Conservation (phyloP, 495 filamentous ascomycete genomes). For the Penicillium chermesinum region DNA sequence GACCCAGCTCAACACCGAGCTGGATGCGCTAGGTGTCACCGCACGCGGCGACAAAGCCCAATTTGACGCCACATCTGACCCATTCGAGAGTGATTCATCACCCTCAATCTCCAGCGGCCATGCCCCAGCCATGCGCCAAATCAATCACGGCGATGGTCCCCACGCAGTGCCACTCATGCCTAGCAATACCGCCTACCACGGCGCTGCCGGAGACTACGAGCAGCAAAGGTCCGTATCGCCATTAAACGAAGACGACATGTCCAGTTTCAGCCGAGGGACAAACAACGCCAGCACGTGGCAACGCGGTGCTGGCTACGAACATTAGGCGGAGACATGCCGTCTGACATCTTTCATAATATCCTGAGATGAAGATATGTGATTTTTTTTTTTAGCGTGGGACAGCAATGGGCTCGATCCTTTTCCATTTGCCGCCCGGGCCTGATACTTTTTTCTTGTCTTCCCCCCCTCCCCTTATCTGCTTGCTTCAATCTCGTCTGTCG, state of each 20-base stretch:
- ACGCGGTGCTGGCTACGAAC: conserved; percentile 61
- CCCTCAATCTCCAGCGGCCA: conserved; percentile 55
- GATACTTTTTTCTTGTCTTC: conserved; percentile 15
- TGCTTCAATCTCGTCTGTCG: conserved; percentile 9
- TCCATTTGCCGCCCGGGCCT: conserved; percentile 17
- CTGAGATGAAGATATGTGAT: conserved; percentile 43
- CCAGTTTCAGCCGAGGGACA: conserved; percentile 38
- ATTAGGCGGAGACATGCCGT: conserved; percentile 31
- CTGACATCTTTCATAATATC: conserved; percentile 16
- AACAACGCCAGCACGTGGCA: conserved; percentile 63
- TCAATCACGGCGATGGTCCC: conserved; percentile 10
- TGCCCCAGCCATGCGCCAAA: conserved; percentile 25
- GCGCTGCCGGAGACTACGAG: conserved; percentile 34
- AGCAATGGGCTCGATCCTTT: conserved; percentile 28
- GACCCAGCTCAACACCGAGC: conserved; percentile 79
- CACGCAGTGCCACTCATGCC: not conserved
- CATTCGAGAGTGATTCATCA: conserved; percentile 78
- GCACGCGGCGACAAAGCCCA: conserved; percentile 82
- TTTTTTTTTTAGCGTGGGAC: conserved; percentile 35
- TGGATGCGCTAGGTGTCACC: conserved; percentile 89
- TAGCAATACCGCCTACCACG: not conserved
- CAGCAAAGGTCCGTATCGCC: conserved; percentile 32
- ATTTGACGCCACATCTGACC: conserved; percentile 53
- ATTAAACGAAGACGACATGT: conserved; percentile 29
- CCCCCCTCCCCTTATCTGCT: conserved; percentile 9